These are phyloP conservation scores for Linum usitatissimum DNA, from an alignment of 345 rosid species.

Conservation along the genomic window DNA sequence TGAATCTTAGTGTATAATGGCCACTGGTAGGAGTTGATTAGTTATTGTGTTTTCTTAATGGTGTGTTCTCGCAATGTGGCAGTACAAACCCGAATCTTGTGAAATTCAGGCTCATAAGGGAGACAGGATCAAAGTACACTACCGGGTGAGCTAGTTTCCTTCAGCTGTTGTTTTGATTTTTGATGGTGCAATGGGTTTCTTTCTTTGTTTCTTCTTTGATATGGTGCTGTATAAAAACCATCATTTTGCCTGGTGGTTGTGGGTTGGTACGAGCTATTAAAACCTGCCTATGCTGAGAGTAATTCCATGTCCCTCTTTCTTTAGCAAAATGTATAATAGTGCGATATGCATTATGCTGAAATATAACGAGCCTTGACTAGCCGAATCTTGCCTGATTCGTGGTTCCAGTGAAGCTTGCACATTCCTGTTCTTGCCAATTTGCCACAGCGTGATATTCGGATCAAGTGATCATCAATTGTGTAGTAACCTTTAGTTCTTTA, in stretches of 20 bases:
- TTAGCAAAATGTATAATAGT: too few relatives aligned
- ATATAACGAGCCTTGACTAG: neutral
- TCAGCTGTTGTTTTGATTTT: neutral
- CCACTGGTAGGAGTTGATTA: too few relatives aligned
- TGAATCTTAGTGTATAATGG: neutral
- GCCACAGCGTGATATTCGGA: neutral
- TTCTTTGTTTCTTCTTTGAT: neutral
- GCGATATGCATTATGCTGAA: neutral
- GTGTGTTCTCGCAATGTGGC: conserved; percentile 6
- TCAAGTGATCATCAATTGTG: conserved; percentile 1
- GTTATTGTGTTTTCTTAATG: neutral
- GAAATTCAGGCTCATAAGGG: conserved; percentile 92
- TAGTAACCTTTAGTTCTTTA: neutral
- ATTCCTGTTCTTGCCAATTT: neutral
- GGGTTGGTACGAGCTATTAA: too few relatives aligned
- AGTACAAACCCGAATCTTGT: conserved; percentile 66
- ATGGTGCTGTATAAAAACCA: too few relatives aligned
- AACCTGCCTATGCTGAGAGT: too few relatives aligned
- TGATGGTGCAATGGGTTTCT: neutral
- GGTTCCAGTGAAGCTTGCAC: neutral
- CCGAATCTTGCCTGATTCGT: neutral
- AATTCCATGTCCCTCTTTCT: too few relatives aligned
- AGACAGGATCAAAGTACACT: conserved; percentile 73
- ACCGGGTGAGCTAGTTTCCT: conserved; percentile 35
- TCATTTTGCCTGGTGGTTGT: too few relatives aligned